These are phyloP conservation scores for Phytophthora macrochlamydospora DNA, from an alignment of 352 stramenopile species.

Conservation along the genomic window DNA sequence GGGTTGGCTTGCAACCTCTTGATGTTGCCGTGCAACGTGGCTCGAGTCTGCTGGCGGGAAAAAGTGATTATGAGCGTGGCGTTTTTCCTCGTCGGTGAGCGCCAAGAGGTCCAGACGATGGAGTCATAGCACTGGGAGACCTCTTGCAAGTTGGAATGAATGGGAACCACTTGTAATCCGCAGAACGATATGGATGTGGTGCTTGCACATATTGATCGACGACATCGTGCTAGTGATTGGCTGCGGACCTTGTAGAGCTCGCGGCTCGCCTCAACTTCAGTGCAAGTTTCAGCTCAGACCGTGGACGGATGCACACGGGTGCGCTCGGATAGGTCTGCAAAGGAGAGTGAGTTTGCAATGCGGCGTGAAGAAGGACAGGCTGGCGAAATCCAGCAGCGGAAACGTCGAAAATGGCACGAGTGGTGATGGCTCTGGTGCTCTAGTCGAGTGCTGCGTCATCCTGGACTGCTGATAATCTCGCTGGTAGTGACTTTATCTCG, in stretches of 20 bases:
- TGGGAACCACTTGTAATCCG: neutral
- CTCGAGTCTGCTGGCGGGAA: constrained; percentile 3
- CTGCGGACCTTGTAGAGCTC: constrained; percentile 21
- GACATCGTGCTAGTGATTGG: neutral
- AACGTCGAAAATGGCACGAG: neutral
- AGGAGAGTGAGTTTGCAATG: neutral
- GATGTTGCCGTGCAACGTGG: constrained; percentile 9
- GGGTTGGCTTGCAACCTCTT: neutral
- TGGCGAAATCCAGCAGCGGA: neutral
- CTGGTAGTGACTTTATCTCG: too few species aligned
- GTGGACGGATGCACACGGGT: constrained; percentile 12
- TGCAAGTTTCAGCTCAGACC: constrained; percentile 12
- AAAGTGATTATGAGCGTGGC: constrained; percentile 28
- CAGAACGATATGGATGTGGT: neutral
- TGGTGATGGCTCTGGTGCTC: too few species aligned
- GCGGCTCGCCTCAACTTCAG: constrained; percentile 21
- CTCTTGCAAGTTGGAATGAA: constrained; percentile 8
- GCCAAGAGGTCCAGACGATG: neutral
- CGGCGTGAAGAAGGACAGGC: neutral
- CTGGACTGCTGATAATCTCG: too few species aligned
- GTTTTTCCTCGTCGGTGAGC: too few species aligned
- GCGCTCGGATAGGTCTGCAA: too few species aligned
- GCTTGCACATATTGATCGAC: neutral
- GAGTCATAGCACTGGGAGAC: too few species aligned
- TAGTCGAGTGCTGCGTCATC: too few species aligned